These are phyloP conservation scores for Ophiognomonia clavigignenti-juglandacearum DNA, from an alignment of 2,329 filamentous ascomycete genomes.

Conservation along the genomic window DNA sequence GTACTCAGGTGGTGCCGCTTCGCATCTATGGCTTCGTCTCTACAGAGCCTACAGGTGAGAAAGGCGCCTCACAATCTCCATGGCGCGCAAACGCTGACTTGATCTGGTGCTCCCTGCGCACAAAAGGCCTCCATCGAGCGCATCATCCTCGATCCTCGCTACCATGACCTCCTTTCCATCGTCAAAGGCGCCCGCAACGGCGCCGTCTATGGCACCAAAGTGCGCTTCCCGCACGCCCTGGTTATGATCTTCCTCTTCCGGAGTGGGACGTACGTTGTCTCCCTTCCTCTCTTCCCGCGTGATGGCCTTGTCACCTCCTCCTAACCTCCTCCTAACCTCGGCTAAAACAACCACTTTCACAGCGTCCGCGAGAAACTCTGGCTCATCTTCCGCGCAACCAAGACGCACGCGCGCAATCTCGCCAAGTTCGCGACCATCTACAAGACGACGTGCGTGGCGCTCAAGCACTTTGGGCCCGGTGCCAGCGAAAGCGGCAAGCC, in stretches of 20 bases:
- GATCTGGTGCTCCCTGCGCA: background rate
- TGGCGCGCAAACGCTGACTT: background rate
- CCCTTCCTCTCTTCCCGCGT: constrained; percentile 8
- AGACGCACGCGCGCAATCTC: constrained; percentile 85
- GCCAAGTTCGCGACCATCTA: constrained; percentile 89
- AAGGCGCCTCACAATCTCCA: too few species aligned
- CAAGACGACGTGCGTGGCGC: constrained; percentile 72
- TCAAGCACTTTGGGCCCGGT: constrained; percentile 56
- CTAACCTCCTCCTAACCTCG: background rate
- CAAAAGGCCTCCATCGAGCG: constrained; percentile 64
- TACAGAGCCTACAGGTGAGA: constrained; percentile 12
- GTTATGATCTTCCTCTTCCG: constrained; percentile 99
- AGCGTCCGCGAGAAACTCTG: constrained; percentile 69
- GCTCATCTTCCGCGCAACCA: constrained; percentile 80
- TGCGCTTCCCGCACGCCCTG: constrained; percentile 95
- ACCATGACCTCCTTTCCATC: constrained; percentile 79
- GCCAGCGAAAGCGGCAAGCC: constrained; percentile 55
- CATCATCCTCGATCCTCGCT: constrained; percentile 74
- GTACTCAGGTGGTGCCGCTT: too few species aligned
- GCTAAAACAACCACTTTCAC: background rate
- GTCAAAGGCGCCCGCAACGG: constrained; percentile 95
- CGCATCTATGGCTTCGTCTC: constrained; percentile 6
- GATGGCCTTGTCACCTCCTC: background rate
- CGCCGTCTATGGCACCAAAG: constrained; percentile 92
- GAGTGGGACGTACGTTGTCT: constrained; percentile 67